These are phyloP conservation scores for Knoxia roxburghii DNA, from an alignment of 257 asterid genomes.

Conservation along the genomic window DNA sequence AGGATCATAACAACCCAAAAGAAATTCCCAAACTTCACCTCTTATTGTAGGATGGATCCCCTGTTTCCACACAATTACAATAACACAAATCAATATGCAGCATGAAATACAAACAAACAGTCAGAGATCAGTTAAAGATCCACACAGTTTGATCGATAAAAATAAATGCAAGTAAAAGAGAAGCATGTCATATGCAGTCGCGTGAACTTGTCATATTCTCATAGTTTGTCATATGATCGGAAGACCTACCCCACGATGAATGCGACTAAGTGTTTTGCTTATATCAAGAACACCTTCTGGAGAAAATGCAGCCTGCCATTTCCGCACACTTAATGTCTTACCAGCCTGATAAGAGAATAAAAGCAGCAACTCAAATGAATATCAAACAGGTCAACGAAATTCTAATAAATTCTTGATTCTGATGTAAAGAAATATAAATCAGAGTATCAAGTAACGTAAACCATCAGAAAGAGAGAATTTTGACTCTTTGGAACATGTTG, in stretches of 20 bases:
- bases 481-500: background rate
- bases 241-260: conserved; percentile 76
- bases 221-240: conserved; percentile 5
- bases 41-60: conserved; percentile 96
- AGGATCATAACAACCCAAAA: conserved; percentile 88
- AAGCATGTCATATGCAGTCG: background rate
- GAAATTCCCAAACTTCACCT: conserved; percentile 99
- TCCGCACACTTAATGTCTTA: conserved; percentile 79
- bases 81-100: background rate
- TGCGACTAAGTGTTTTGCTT: conserved; percentile 68
- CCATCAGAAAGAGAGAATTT: background rate
- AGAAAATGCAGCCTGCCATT: conserved; percentile 84
- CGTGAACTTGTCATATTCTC: background rate
- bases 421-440: background rate
- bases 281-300: conserved; percentile 82
- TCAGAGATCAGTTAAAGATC: background rate
- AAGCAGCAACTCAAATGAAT: conserved; percentile 19
- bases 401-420: background rate
- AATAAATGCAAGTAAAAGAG: background rate
- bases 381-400: conserved; percentile 22
- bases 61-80: conserved; percentile 28
- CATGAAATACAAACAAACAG: background rate
- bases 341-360: conserved; percentile 55
- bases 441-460: background rate
- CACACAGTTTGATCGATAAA: background rate